These are phyloP conservation scores for Stylonectria norvegica DNA, from an alignment of 2,329 filamentous ascomycete genomes.

Conservation along the genomic window DNA sequence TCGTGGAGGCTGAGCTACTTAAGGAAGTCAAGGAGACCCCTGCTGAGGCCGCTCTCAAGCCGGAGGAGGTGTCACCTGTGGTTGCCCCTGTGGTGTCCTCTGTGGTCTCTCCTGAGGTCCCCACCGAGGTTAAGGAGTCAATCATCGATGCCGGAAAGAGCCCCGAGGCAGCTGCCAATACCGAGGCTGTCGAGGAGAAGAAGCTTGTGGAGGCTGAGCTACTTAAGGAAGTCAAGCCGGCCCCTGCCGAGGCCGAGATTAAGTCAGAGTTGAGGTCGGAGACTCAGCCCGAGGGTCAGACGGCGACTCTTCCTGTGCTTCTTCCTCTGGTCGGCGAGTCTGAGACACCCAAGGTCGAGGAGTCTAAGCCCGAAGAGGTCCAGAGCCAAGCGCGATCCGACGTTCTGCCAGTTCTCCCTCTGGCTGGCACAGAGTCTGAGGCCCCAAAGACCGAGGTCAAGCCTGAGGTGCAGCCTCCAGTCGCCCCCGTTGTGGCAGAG, in stretches of 20 bases:
- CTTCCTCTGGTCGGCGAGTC: constrained; percentile 11
- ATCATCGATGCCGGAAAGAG: constrained; percentile 3
- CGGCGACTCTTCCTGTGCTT: too few relatives aligned
- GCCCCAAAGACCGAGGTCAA: constrained; percentile 8
- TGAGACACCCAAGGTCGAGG: constrained; percentile 6
- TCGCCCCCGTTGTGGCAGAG: constrained; percentile 13
- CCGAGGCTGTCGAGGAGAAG: constrained; percentile 17
- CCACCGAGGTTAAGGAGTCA: constrained; percentile 18
- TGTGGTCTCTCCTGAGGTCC: constrained; percentile 12
- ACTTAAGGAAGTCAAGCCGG: constrained; percentile 17
- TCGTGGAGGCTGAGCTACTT: constrained; percentile 70
- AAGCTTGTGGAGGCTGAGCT: constrained; percentile 14
- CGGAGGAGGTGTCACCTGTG: constrained; percentile 7
- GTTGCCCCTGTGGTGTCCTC: constrained; percentile 21
- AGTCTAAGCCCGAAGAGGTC: constrained; percentile 6
- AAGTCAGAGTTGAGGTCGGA: too few relatives aligned
- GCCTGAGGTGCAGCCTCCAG: neutral
- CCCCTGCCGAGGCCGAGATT: constrained; percentile 20
- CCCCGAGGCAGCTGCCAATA: constrained; percentile 12
- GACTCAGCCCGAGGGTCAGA: too few relatives aligned
- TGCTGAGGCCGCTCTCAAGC: constrained; percentile 28
- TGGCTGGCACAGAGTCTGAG: constrained; percentile 1
- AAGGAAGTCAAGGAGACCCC: constrained; percentile 53
- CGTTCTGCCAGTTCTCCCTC: neutral
- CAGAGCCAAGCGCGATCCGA: too few relatives aligned